These are phyloP conservation scores for Teratosphaeria pseudoeucalypti DNA, from an alignment of 2,329 filamentous ascomycete species.

Conservation along the genomic window DNA sequence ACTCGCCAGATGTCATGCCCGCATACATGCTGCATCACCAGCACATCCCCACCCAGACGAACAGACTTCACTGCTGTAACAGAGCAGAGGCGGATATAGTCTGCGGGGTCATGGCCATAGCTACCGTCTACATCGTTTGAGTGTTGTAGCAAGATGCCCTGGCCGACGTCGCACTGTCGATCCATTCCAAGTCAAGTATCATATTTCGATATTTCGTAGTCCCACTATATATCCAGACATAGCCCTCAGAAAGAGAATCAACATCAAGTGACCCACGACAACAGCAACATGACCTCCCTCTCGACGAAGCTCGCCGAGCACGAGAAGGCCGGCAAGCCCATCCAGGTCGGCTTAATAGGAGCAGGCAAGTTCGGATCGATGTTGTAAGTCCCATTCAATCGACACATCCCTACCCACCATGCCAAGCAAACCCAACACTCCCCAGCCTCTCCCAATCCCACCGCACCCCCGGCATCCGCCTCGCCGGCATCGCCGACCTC, in stretches of 20 bases:
- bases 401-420: conserved; percentile 1
- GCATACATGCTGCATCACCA: neutral
- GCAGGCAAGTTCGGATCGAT: conserved; percentile 40
- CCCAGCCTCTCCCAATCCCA: conserved; percentile 34
- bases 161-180: neutral
- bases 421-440: neutral
- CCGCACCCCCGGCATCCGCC: conserved; percentile 32
- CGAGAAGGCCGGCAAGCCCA: conserved; percentile 30
- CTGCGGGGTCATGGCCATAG: neutral
- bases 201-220: neutral
- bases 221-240: neutral
- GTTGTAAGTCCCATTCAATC: conserved; percentile 21
- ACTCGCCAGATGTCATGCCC: neutral
- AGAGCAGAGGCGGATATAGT: neutral
- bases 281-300: conserved; percentile 27
- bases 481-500: conserved; percentile 37
- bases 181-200: neutral
- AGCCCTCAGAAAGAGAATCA: neutral
- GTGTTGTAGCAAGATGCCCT: neutral
- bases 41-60: no score
- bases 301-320: conserved; percentile 34
- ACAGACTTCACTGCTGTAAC: no score
- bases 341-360: conserved; percentile 35
- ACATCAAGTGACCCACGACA: neutral
- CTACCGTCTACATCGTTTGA: neutral